These are phyloP conservation scores for Stemphylium vesicarium DNA, from an alignment of 2,329 filamentous ascomycete species.

Conservation along the genomic window DNA sequence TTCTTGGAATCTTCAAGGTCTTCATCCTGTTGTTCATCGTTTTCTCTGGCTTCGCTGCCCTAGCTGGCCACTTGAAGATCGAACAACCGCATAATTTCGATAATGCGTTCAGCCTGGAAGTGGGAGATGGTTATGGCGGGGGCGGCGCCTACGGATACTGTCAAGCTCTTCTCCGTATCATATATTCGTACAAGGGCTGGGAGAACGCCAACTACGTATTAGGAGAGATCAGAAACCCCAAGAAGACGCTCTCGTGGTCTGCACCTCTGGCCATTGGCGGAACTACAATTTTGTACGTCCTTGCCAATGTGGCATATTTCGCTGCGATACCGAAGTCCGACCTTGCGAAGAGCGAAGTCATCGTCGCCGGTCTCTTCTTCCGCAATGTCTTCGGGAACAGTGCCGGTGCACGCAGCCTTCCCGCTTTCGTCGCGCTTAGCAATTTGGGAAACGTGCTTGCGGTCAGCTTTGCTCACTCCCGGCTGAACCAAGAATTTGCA, in stretches of 20 bases:
- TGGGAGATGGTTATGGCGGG: slow-evolving; percentile 42
- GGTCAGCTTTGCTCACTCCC: slow-evolving; percentile 65
- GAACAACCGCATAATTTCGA: slow-evolving; percentile 64
- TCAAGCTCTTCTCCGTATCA: slow-evolving; percentile 63
- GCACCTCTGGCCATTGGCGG: slow-evolving; percentile 65
- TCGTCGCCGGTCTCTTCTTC: slow-evolving; percentile 68
- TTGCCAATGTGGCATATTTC: slow-evolving; percentile 71
- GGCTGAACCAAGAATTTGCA: slow-evolving; percentile 69
- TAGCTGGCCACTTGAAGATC: slow-evolving; percentile 42
- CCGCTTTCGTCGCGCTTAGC: slow-evolving; percentile 65
- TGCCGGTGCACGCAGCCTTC: slow-evolving; percentile 53
- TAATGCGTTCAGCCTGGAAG: slow-evolving; percentile 60
- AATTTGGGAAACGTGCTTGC: slow-evolving; percentile 68
- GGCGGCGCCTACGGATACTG: slow-evolving; percentile 55
- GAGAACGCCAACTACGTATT: slow-evolving; percentile 64
- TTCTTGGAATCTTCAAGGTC: slow-evolving; percentile 67
- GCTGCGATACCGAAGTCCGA: slow-evolving; percentile 66
- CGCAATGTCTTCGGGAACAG: slow-evolving; percentile 65
- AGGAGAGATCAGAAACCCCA: slow-evolving; percentile 63
- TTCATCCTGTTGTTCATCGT: slow-evolving; percentile 66
- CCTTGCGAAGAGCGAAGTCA: slow-evolving; percentile 63
- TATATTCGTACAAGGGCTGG: slow-evolving; percentile 67
- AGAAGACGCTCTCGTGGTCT: slow-evolving; percentile 61
- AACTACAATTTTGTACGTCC: slow-evolving; percentile 66
- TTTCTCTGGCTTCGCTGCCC: slow-evolving; percentile 58